These are phyloP conservation scores for Hydnum rufescens DNA, from an alignment of 768 basidiomycete species.

Conservation along the genomic window DNA sequence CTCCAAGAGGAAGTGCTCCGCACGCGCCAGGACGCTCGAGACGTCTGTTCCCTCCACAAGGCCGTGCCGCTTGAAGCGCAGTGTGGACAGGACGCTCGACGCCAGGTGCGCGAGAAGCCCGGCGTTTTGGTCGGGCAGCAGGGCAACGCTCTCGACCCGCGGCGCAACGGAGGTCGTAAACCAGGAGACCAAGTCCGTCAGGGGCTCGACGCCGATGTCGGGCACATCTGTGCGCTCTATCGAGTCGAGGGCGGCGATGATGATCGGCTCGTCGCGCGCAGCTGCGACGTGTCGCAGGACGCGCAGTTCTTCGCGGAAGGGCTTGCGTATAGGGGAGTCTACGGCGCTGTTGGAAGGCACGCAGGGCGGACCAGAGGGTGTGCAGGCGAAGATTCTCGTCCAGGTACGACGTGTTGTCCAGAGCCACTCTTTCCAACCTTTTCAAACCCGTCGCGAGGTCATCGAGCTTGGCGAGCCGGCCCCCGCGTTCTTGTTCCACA, in stretches of 20 bases:
- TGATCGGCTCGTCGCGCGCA: constrained; percentile 50
- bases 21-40: constrained; percentile 67
- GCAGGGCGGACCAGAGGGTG: constrained; percentile 81
- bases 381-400: constrained; percentile 89
- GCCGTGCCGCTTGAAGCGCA: constrained; percentile 67
- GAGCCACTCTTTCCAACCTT: constrained; percentile 72
- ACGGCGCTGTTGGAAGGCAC: constrained; percentile 55
- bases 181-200: constrained; percentile 82
- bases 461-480: constrained; percentile 84
- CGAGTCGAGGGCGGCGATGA: constrained; percentile 42
- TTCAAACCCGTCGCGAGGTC: constrained; percentile 80
- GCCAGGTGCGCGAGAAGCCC: constrained; percentile 75
- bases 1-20: constrained; percentile 75
- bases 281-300: constrained; percentile 55
- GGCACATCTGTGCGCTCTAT: constrained; percentile 54
- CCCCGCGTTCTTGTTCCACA: constrained; percentile 92
- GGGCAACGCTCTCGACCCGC: constrained; percentile 67
- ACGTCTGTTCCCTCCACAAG: constrained; percentile 65
- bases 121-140: constrained; percentile 81
- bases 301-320: constrained; percentile 81
- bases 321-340: constrained; percentile 43
- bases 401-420: constrained; percentile 78
- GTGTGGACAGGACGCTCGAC: constrained; percentile 50
- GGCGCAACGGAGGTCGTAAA: constrained; percentile 69
- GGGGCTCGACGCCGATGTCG: constrained; percentile 68